Percentiles rank a stretch among this genome's conserved stretches.
Conservation (phyloP, 139 green algal species). For the Chlorella sp. region DNA sequence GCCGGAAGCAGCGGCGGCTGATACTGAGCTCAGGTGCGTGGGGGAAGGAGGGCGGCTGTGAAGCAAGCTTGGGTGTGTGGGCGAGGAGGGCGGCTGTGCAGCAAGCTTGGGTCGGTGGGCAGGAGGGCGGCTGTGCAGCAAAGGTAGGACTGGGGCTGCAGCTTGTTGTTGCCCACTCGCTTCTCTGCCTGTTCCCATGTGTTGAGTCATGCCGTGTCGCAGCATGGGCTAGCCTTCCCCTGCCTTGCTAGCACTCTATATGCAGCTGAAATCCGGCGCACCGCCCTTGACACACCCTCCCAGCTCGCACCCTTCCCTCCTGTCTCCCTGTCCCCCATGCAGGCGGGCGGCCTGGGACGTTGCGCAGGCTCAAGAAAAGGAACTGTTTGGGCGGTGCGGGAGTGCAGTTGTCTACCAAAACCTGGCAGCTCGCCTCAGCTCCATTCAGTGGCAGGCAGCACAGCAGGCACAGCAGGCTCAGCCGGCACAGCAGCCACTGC, state of each 20-base stretch:
- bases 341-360: background rate
- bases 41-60: too few species aligned
- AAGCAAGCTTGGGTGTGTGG: too few species aligned
- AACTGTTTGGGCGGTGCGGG: background rate
- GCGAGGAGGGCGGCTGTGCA: background rate
- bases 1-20: background rate
- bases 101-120: too few species aligned
- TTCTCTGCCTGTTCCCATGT: background rate
- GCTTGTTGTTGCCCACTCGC: background rate
- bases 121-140: background rate
- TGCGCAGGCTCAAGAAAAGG: background rate
- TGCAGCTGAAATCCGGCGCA: background rate
- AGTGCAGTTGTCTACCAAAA: slow-evolving; percentile 18
- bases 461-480: too few species aligned
- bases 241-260: background rate
- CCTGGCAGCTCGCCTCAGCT: background rate
- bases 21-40: background rate
- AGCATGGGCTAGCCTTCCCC: background rate
- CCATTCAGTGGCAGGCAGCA: background rate
- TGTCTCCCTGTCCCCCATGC: background rate
- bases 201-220: background rate
- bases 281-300: too few species aligned
- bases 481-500: background rate
- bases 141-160: background rate
- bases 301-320: too few species aligned